A percentile compares a stretch with the other conserved stretches of the same genome.
These are phyloP conservation scores for Metarhizium sp. DNA, from an alignment of 2,329 filamentous ascomycete genomes.

Conservation along the genomic window DNA sequence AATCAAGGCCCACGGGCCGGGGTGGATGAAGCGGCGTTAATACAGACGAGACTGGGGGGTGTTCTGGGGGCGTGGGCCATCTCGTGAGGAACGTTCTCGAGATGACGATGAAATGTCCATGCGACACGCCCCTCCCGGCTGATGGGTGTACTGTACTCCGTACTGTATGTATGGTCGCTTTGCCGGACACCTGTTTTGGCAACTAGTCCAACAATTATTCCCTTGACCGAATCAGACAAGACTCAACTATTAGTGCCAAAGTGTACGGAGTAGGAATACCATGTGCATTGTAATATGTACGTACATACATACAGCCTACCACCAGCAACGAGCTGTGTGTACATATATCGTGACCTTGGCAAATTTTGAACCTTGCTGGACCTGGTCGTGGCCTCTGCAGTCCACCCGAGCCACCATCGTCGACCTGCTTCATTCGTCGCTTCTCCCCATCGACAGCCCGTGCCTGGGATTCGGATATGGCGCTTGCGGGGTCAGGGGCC, in stretches of 20 bases:
- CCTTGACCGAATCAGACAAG: background rate
- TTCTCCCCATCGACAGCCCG: background rate
- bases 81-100: background rate
- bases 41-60: background rate
- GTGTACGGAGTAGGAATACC: background rate
- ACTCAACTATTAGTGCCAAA: background rate
- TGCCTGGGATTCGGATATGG: background rate
- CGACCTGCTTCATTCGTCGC: background rate
- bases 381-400: background rate
- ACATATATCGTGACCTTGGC: too few species aligned
- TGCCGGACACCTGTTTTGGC: background rate
- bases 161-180: background rate
- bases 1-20: background rate
- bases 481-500: background rate
- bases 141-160: background rate
- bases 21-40: background rate
- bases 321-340: background rate
- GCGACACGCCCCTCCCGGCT: background rate
- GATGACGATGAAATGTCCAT: background rate
- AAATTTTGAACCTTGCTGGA: background rate
- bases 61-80: background rate
- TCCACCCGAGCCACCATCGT: background rate
- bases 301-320: background rate
- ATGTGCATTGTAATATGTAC: background rate
- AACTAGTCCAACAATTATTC: too few species aligned